Conservation (phyloP, 805 yeast species). For the Hemisphaericaspora nanyangensis region DNA sequence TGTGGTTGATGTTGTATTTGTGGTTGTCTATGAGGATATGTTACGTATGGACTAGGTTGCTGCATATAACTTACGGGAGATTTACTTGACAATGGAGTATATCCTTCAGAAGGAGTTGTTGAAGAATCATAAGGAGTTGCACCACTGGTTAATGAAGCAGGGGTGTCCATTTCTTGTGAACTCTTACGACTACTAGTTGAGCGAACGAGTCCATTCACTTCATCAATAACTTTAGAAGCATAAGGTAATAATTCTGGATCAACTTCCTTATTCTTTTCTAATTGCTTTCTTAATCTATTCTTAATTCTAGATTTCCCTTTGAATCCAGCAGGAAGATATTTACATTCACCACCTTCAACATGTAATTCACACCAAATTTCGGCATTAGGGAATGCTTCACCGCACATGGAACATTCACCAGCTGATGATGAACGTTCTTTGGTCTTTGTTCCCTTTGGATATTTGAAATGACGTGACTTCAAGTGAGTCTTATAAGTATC, state of each 20-base stretch:
- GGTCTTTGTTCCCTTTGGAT: slow-evolving; percentile 53
- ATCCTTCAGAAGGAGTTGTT: slow-evolving; percentile 3
- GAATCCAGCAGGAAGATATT: slow-evolving; percentile 39
- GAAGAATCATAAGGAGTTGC: background rate
- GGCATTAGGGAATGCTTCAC: slow-evolving; percentile 44
- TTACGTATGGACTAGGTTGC: slow-evolving; percentile 1
- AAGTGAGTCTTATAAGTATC: slow-evolving; percentile 59
- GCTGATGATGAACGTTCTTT: slow-evolving; percentile 38
- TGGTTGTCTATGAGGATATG: slow-evolving; percentile 3
- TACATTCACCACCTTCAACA: slow-evolving; percentile 48
- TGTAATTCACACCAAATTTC: slow-evolving; percentile 51
- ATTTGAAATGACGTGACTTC: slow-evolving; percentile 52
- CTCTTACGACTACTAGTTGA: background rate
- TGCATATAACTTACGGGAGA: slow-evolving; percentile 1
- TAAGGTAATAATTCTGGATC: slow-evolving; percentile 12
- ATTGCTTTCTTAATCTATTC: slow-evolving; percentile 38
- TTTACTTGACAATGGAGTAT: slow-evolving; percentile 3
- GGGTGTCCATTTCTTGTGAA: slow-evolving; percentile 3
- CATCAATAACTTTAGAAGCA: slow-evolving; percentile 8
- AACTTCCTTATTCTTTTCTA: slow-evolving; percentile 21
- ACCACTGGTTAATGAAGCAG: background rate
- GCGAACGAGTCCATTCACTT: slow-evolving; percentile 5
- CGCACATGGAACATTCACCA: slow-evolving; percentile 56
- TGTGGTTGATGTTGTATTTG: slow-evolving; percentile 5
- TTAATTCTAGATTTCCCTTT: slow-evolving; percentile 42